Base-by-base conservation (phyloP, 2,329 filamentous ascomycete species). In the Microsporum canis region DNA sequence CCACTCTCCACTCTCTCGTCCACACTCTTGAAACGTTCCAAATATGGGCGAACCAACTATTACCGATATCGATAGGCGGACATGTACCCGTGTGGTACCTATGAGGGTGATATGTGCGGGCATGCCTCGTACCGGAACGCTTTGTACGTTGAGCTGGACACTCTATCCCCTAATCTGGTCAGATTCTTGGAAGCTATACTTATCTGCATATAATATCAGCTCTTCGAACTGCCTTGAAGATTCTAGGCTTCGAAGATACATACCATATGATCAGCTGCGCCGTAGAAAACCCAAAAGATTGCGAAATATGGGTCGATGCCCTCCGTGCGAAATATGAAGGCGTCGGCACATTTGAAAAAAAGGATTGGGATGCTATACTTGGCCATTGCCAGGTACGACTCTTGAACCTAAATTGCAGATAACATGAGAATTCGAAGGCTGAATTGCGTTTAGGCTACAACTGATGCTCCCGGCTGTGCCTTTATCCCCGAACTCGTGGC, bases 221-320 rank as follows among this genome's bases (percentile, higher is more conserved):
- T 51, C 82, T 88, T 69, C 80, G 84, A 64, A 81, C 80, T 53
- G 86, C 86, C 29, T 79, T 88, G 71, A 81, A 84, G 69, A 77
- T 83, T 66, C 78, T 88, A 49, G 86, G 85, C 64, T 88, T 85
- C 71, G 76, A 81, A 67, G 84, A 86, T 71, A 85, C 82, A 63
- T 88, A 88, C 78, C 86, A 88, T 77, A 87, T 87, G 84, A 85
- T 87, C 82, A 85, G 80, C 67, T 55, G 49, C 2, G 84, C 81
- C 62, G 82, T 87, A 63, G 84, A 88, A 75, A 88, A 86, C 73
- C 83, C 83, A 8, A 82, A 81, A 29, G 86, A 88, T 68, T 84
- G 81, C 60, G 76, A 87, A 45, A 82, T 88, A 76, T 89, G 86
- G 86, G 83, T 84, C 73, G 84, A 88, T 64, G 86, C 86, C 34